These are phyloP conservation scores for Sordaria brevicollis DNA, from an alignment of 495 filamentous ascomycete species.

Conservation along the genomic window DNA sequence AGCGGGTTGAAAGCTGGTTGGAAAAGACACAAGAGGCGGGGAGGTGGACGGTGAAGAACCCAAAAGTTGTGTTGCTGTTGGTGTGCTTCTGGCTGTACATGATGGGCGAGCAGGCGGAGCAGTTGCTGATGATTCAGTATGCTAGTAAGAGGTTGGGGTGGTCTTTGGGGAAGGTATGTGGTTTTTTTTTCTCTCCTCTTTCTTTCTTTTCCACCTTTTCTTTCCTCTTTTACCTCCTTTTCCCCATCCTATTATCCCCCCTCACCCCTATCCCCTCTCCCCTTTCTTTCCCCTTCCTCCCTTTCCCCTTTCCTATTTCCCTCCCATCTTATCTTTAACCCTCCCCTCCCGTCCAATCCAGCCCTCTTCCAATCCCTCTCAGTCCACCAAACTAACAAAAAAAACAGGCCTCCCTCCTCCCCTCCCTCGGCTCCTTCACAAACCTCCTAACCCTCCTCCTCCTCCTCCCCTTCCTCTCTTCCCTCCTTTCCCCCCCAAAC, in stretches of 20 bases:
- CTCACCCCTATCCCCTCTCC: neutral
- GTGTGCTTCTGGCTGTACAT: neutral
- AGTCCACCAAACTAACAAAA: neutral
- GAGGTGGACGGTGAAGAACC: neutral
- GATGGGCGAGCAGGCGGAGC: constrained; percentile 2
- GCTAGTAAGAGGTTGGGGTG: constrained; percentile 44
- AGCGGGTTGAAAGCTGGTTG: neutral
- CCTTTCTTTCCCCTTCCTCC: too few relatives aligned
- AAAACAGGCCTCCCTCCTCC: constrained; percentile 36
- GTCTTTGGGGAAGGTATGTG: constrained; percentile 22
- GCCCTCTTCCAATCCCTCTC: too few relatives aligned
- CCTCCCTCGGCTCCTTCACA: constrained; percentile 39
- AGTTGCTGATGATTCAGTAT: constrained; percentile 36
- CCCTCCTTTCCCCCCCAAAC: constrained; percentile 1
- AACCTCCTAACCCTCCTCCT: constrained; percentile 38
- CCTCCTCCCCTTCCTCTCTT: constrained; percentile 34
- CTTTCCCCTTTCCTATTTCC: too few relatives aligned
- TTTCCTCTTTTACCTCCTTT: too few relatives aligned
- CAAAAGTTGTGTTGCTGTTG: neutral
- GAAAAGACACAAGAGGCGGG: neutral
- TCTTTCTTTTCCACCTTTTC: too few relatives aligned
- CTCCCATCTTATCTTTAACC: too few relatives aligned
- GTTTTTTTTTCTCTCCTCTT: neutral
- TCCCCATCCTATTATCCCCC: too few relatives aligned
- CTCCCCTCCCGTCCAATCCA: too few relatives aligned